These are phyloP conservation scores for Neurospora sp. DNA, from an alignment of 495 filamentous ascomycete genomes.

Conservation along the genomic window DNA sequence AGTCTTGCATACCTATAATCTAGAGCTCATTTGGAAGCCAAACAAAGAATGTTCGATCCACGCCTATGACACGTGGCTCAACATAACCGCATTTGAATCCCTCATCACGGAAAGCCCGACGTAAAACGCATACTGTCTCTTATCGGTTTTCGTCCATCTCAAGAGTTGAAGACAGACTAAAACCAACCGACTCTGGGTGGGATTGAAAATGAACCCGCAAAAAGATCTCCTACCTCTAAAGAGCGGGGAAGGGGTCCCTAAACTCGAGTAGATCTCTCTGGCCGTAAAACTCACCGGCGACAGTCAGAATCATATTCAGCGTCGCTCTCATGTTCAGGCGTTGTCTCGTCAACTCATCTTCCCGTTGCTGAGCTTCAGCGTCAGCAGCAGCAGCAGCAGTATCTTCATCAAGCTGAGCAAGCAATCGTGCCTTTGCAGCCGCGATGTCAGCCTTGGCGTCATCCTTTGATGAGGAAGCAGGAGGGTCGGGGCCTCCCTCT, in stretches of 20 bases:
- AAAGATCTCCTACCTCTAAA: conserved; percentile 6
- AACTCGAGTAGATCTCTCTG: conserved; percentile 77
- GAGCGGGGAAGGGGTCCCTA: conserved; percentile 41
- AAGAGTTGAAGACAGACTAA: background rate
- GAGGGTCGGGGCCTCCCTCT: background rate
- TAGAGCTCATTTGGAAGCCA: background rate
- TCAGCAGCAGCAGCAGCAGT: background rate
- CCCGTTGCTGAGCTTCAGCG: background rate
- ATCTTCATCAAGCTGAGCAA: conserved; percentile 32
- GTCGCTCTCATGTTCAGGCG: conserved; percentile 44
- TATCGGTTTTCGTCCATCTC: background rate
- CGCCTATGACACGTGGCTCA: background rate
- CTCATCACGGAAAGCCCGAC: background rate
- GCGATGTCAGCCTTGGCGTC: conserved; percentile 39
- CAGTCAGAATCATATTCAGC: conserved; percentile 84
- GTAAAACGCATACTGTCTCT: background rate
- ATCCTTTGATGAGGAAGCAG: conserved; percentile 11
- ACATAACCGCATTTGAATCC: background rate
- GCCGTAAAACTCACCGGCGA: conserved; percentile 84
- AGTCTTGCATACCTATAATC: background rate
- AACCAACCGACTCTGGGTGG: background rate
- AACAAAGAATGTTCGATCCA: background rate
- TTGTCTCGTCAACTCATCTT: conserved; percentile 5
- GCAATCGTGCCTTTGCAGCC: conserved; percentile 49
- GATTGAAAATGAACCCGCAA: background rate